Percentiles rank a stretch among this genome's conserved stretches.
Evolutionary conservation across 768 basidiomycete species (phyloP).

Genomic region (Tylopilus sp.): DNA sequence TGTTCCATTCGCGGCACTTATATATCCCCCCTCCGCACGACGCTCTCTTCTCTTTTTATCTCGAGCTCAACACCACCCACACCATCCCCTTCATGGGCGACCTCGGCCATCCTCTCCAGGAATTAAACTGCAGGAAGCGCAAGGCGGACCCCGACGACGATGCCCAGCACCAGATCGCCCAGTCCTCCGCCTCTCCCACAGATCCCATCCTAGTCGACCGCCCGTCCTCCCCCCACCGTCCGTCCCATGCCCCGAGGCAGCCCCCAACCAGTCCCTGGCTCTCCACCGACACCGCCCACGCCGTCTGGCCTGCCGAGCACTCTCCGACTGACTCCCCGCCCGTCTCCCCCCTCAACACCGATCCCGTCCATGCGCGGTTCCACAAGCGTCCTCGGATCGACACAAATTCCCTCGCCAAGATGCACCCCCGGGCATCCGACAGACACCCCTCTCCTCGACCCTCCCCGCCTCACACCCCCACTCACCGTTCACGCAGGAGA

Average conservation of each 20-base stretch:
- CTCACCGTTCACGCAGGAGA: slow-evolving; percentile 30
- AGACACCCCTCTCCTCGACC: slow-evolving; percentile 13
- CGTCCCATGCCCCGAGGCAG: slow-evolving; percentile 39
- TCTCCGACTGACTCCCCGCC: slow-evolving; percentile 31
- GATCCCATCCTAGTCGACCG: slow-evolving; percentile 37
- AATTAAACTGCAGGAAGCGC: slow-evolving; percentile 59
- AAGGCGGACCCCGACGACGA: slow-evolving; percentile 57
- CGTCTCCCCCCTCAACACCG: slow-evolving; percentile 41
- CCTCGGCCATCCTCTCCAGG: slow-evolving; percentile 50
- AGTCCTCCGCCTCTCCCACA: slow-evolving; percentile 23
- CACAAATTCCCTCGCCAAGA: slow-evolving; percentile 17
- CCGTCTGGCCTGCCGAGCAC: slow-evolving; percentile 41
- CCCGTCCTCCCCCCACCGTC: slow-evolving; percentile 6
- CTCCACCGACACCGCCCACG: slow-evolving; percentile 26
- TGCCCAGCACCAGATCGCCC: slow-evolving; percentile 29
- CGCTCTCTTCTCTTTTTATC: slow-evolving; percentile 16
- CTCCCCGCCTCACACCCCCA: slow-evolving; percentile 23
- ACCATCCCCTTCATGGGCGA: slow-evolving; percentile 51
- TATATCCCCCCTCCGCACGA: slow-evolving; percentile 26
- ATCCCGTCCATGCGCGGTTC: slow-evolving; percentile 18
- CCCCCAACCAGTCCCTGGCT: slow-evolving; percentile 34
- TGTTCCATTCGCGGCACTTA: slow-evolving; percentile 14
- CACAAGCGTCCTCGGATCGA: slow-evolving; percentile 33
- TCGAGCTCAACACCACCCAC: slow-evolving; percentile 12
- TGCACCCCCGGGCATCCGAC: slow-evolving; percentile 9